Percentiles rank a stretch among this genome's conserved stretches.
Evolutionary conservation across 805 yeast genomes (phyloP).

Genomic region (Kodamaea neixiangensis): DNA sequence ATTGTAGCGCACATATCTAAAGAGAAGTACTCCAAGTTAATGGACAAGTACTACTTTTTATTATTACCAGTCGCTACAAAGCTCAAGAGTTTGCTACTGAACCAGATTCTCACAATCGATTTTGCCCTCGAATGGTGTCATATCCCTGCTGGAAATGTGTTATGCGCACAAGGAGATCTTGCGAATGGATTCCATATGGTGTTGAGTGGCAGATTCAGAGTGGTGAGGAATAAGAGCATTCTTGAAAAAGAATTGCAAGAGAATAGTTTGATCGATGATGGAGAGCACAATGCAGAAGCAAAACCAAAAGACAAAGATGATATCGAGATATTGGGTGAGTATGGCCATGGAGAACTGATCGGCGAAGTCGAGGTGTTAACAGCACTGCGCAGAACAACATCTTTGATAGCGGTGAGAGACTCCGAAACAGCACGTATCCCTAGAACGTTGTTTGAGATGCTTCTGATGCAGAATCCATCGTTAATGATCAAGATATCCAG

Average conservation of each 20-base stretch:
- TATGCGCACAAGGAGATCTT: slow-evolving; percentile 78
- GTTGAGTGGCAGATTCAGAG: slow-evolving; percentile 82
- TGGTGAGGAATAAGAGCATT: slow-evolving; percentile 42
- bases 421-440: slow-evolving; percentile 95
- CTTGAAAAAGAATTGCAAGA: slow-evolving; percentile 17
- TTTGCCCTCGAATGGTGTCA: slow-evolving; percentile 96
- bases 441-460: slow-evolving; percentile 79
- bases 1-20: slow-evolving; percentile 66
- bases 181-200: slow-evolving; percentile 93
- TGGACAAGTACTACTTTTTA: slow-evolving; percentile 75
- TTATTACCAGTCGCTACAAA: slow-evolving; percentile 77
- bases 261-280: slow-evolving; percentile 8
- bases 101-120: slow-evolving; percentile 72
- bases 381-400: slow-evolving; percentile 65
- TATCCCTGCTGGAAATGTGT: slow-evolving; percentile 76
- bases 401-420: slow-evolving; percentile 85
- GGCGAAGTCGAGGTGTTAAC: slow-evolving; percentile 96
- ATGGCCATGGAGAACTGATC: slow-evolving; percentile 91
- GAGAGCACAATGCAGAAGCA: slow-evolving; percentile 7
- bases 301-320: slow-evolving; percentile 19
- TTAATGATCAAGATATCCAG: slow-evolving; percentile 88
- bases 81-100: slow-evolving; percentile 65
- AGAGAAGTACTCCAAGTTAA: slow-evolving; percentile 58
- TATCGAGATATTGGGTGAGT: slow-evolving; percentile 61
- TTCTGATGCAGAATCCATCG: slow-evolving; percentile 83